These are phyloP conservation scores for Entelexis sorbosivorans DNA, from an alignment of 1,139 yeast genomes.

Conservation along the genomic window DNA sequence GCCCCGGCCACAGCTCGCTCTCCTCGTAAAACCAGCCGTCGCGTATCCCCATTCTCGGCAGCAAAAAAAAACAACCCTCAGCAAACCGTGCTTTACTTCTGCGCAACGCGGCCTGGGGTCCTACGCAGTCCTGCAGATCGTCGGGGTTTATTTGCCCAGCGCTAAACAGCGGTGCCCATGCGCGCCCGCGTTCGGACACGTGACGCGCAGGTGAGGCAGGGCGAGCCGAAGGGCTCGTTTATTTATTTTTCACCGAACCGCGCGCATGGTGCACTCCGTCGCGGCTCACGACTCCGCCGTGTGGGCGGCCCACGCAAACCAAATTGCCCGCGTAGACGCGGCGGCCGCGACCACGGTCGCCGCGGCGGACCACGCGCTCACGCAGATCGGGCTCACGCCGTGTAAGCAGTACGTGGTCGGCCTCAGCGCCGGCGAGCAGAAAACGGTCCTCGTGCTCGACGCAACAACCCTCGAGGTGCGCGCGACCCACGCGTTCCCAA, in stretches of 20 bases:
- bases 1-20: constrained; percentile 91
- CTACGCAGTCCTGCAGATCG: too few species aligned
- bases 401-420: constrained; percentile 50
- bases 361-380: constrained; percentile 31
- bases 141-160: too few species aligned
- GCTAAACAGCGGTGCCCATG: too few species aligned
- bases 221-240: not conserved
- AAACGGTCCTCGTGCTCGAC: constrained; percentile 53
- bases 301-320: constrained; percentile 7
- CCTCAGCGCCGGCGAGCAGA: constrained; percentile 65
- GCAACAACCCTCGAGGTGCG: constrained; percentile 38
- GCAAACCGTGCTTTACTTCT: too few species aligned
- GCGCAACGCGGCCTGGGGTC: too few species aligned
- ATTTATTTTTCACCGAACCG: constrained; percentile 1
- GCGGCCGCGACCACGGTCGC: not conserved
- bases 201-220: not conserved
- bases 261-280: constrained; percentile 16
- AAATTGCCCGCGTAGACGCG: not conserved
- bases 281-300: constrained; percentile 6
- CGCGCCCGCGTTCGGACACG: too few species aligned
- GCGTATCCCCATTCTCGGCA: constrained; percentile 17
- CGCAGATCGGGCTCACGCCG: constrained; percentile 45
- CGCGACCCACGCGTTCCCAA: constrained; percentile 71
- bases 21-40: constrained; percentile 93
- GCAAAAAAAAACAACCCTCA: too few species aligned